A percentile compares a stretch with the other conserved stretches of the same genome.
Evolutionary conservation across 1,284 basidiomycete species (phyloP).

Genomic region (Ganoderma leucocontextum): DNA sequence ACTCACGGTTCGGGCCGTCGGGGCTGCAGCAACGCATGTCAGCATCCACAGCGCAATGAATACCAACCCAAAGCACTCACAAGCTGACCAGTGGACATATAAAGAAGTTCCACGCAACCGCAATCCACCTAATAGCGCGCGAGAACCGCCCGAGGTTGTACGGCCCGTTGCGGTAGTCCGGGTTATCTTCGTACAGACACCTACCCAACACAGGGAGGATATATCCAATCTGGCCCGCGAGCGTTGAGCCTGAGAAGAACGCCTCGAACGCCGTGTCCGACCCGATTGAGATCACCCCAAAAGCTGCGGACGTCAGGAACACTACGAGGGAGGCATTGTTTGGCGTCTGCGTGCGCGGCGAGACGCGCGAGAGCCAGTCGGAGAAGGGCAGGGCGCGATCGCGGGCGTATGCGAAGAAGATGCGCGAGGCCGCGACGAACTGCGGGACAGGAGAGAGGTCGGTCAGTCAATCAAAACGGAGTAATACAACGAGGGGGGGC

Average conservation of each 20-base stretch:
- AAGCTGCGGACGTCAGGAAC: constrained; percentile 4
- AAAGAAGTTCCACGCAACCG: constrained; percentile 12
- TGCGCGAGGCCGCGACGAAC: constrained; percentile 49
- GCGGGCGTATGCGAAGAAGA: constrained; percentile 71
- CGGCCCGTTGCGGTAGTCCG: constrained; percentile 6
- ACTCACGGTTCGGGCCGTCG: constrained; percentile 8
- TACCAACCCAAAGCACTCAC: background rate
- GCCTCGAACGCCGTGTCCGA: constrained; percentile 14
- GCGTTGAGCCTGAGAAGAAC: constrained; percentile 10
- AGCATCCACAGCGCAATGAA: too few relatives aligned
- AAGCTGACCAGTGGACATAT: constrained; percentile 12
- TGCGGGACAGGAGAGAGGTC: constrained; percentile 4
- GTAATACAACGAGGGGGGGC: background rate
- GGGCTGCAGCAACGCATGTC: background rate
- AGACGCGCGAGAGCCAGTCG: constrained; percentile 69
- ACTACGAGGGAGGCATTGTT: constrained; percentile 51
- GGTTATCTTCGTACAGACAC: constrained; percentile 8
- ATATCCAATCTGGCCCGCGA: constrained; percentile 5
- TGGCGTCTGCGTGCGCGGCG: constrained; percentile 67
- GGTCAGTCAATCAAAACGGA: background rate
- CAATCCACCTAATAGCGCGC: background rate
- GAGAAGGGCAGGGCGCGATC: constrained; percentile 80
- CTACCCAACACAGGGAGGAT: constrained; percentile 6
- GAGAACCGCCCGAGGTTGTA: constrained; percentile 3
- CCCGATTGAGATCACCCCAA: constrained; percentile 8